Base-by-base conservation (phyloP, 805 yeast genomes). In the Saturnispora serradocipensis region DNA sequence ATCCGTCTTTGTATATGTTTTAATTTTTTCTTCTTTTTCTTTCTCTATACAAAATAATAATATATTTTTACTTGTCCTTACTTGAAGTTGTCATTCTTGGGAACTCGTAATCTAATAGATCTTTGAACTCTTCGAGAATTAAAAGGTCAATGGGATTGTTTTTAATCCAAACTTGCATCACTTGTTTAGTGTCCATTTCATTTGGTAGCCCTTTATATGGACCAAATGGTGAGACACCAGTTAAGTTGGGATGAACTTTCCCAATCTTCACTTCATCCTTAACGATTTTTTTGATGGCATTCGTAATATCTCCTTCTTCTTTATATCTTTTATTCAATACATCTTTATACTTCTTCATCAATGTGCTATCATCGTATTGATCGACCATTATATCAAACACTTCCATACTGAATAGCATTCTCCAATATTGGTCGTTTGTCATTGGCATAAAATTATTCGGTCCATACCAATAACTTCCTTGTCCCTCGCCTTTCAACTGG, bases 381-480 rank as follows among this genome's bases (percentile, higher is more conserved):
- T 54, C 59, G 25, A 55, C 57, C 54, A 59, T 54, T 6, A 58
- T 52, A 32, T 50, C 52, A 27, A 56, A 50, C 15, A 53, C 46
- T 27, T 57, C 57, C 54, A 58, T 50, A n/a, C 59, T 51, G 32
- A 54, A 53, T 7, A 55, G 28, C 45, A 66, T 58, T 55, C 69
- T 57, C 50, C 61, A 56, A 49, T 59, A 64, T 46, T 55, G 59
- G 38, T 54, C 53, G 28, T 60, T 59, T 32, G 58, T 59, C 80
- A 78, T 75, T 1, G 82, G 82, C 55, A 60, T 64, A 60, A 68
- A 73, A 42, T 69, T 61, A 47, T 65, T 65, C 11, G 81, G 81
- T 0, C 83, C 83, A 56, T 64, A 71, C 80, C 79, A 78, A 63
- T 72, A 67, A 51, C 68, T 66, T 64, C 71, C 32, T 74, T 78